phyloP scores from a whole-genome alignment of 2,329 filamentous ascomycete genomes.

The Paradendryphiella salina region DNA sequence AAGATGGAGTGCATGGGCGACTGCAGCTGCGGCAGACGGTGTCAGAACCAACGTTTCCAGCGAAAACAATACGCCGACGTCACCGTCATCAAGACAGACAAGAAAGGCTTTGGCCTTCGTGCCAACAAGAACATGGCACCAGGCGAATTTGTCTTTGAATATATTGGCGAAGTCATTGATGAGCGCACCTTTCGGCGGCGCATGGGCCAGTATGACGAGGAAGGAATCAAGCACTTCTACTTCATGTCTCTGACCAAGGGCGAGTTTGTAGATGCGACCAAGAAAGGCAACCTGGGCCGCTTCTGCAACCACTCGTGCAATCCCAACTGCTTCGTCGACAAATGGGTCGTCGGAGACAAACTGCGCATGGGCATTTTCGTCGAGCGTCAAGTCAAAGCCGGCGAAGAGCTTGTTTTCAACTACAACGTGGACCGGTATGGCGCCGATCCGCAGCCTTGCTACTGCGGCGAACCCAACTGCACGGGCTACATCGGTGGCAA shows the following conservation, averaged over 20 bases:
- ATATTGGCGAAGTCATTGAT: conserved; percentile 97
- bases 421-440: conserved; percentile 99
- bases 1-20: conserved; percentile 94
- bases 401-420: conserved; percentile 97
- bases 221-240: conserved; percentile 99
- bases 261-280: conserved; percentile 97
- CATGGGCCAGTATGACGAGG: conserved; percentile 90
- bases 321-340: conserved; percentile 98
- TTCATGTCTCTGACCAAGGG: conserved; percentile 98
- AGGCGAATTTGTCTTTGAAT: conserved; percentile 95
- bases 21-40: conserved; percentile 83
- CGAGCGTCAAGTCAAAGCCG: conserved; percentile 77
- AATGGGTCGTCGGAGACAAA: conserved; percentile 98
- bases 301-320: conserved; percentile 99
- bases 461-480: conserved; percentile 92
- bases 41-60: conserved; percentile 94
- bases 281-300: conserved; percentile 90
- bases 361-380: conserved; percentile 99
- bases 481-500: conserved; percentile 96
- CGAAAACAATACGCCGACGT: conserved; percentile 87
- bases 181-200: conserved; percentile 85
- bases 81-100: conserved; percentile 94
- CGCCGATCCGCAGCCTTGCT: conserved; percentile 93
- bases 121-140: conserved; percentile 75
- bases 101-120: conserved; percentile 93